Conservation (phyloP, 306 rosid species). For the Pterocarpus santalinus region DNA sequence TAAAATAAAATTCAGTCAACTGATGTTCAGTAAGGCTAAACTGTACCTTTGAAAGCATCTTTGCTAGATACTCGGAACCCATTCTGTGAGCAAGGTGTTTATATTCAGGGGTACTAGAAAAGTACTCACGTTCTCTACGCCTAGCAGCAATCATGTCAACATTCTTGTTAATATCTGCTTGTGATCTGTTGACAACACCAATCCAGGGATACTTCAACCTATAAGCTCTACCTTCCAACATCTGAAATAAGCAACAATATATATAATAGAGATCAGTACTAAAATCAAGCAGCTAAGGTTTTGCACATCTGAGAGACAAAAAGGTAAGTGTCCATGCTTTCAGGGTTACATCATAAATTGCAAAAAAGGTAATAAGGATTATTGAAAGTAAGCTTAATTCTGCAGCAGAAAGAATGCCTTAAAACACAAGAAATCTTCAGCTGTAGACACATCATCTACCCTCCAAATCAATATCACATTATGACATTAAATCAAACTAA, state of each 20-base stretch:
- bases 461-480: not conserved
- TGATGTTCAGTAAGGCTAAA: not conserved
- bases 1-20: not conserved
- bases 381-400: not conserved
- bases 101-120: conserved; percentile 83
- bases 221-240: conserved; percentile 83
- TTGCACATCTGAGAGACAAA: not conserved
- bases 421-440: conserved; percentile 1
- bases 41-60: conserved; percentile 89
- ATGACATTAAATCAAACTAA: not conserved
- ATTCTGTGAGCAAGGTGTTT: conserved; percentile 87
- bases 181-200: conserved; percentile 95
- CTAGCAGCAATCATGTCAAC: conserved; percentile 99
- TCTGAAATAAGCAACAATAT: conserved; percentile 54
- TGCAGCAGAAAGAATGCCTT: conserved; percentile 11
- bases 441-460: not conserved
- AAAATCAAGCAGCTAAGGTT: conserved; percentile 9
- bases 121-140: conserved; percentile 89
- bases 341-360: not conserved
- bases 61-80: conserved; percentile 98
- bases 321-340: not conserved
- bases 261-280: conserved; percentile 6
- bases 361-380: not conserved
- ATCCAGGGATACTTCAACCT: conserved; percentile 92
- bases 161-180: conserved; percentile 90